These are phyloP conservation scores for Talinum fruticosum DNA, from an alignment of 148 eudicot species.

Conservation along the genomic window DNA sequence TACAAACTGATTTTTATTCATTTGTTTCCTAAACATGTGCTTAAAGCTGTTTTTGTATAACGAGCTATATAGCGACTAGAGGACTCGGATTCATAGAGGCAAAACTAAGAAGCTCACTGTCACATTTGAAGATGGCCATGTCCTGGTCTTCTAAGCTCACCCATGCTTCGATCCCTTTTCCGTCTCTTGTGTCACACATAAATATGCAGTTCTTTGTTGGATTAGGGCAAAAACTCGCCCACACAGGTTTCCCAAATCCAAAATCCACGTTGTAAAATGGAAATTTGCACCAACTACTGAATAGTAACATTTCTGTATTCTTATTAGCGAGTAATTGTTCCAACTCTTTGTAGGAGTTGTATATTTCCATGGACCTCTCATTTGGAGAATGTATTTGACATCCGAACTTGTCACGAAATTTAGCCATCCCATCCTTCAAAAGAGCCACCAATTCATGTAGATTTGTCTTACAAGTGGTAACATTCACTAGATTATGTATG, in stretches of 20 bases:
- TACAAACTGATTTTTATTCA: too few relatives aligned
- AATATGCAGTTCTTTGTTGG: slow-evolving; percentile 20
- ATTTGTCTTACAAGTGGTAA: neutral
- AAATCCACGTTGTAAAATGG: slow-evolving; percentile 37
- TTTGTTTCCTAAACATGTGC: neutral
- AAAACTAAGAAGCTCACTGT: slow-evolving; percentile 21
- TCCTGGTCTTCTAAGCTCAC: slow-evolving; percentile 26
- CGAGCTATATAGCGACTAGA: neutral
- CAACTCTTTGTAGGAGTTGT: slow-evolving; percentile 6
- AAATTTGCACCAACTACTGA: slow-evolving; percentile 43
- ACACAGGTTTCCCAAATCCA: slow-evolving; percentile 43
- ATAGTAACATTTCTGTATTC: slow-evolving; percentile 17
- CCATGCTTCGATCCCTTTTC: slow-evolving; percentile 50
- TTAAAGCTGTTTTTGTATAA: neutral
- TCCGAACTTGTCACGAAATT: slow-evolving; percentile 9
- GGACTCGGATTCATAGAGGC: slow-evolving; percentile 23
- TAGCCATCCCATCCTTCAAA: slow-evolving; percentile 13
- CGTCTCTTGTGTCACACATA: slow-evolving; percentile 29
- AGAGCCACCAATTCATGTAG: slow-evolving; percentile 6
- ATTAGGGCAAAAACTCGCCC: slow-evolving; percentile 34
- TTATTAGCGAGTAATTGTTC: neutral
- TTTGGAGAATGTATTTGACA: neutral
- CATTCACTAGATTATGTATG: slow-evolving; percentile 14
- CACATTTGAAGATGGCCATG: slow-evolving; percentile 35
- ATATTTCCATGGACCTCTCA: slow-evolving; percentile 11